phyloP scores from a whole-genome alignment of 202 grass and related monocot genomes.

The Miscanthus sacchariflorus region DNA sequence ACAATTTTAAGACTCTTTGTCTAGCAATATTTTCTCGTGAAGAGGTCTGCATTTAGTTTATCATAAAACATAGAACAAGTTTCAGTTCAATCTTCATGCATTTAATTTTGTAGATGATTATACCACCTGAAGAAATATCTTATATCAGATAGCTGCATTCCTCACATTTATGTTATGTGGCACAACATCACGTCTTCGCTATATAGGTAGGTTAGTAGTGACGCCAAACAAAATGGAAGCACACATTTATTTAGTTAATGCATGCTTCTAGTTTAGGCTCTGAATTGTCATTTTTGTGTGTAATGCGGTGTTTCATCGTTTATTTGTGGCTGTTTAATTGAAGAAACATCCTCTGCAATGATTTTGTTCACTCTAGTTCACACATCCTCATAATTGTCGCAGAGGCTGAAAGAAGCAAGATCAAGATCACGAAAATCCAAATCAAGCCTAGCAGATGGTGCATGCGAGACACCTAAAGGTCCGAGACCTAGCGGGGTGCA shows the following conservation, averaged over 20 bases:
- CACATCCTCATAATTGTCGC: constrained; percentile 38
- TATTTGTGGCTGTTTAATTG: constrained; percentile 4
- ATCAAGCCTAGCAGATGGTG: constrained; percentile 9
- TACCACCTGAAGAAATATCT: background rate
- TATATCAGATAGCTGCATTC: background rate
- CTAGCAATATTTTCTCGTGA: background rate
- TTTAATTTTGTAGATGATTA: background rate
- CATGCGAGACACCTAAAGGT: constrained; percentile 18
- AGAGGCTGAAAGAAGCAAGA: constrained; percentile 77
- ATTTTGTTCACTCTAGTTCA: constrained; percentile 14
- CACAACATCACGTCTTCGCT: background rate
- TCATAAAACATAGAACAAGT: background rate
- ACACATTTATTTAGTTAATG: background rate
- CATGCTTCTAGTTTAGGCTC: background rate
- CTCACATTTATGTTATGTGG: constrained; percentile 4
- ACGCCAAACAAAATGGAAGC: background rate
- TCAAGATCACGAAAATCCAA: constrained; percentile 67
- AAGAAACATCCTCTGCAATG: background rate
- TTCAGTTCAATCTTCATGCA: background rate
- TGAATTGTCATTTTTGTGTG: background rate
- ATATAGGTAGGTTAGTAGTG: background rate
- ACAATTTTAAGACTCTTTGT: background rate
- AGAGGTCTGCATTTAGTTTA: background rate
- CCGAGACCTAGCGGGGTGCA: constrained; percentile 60
- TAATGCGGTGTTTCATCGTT: background rate